These are phyloP conservation scores for Pythium rhizo-oryzae DNA, from an alignment of 352 stramenopile genomes.

Conservation along the genomic window DNA sequence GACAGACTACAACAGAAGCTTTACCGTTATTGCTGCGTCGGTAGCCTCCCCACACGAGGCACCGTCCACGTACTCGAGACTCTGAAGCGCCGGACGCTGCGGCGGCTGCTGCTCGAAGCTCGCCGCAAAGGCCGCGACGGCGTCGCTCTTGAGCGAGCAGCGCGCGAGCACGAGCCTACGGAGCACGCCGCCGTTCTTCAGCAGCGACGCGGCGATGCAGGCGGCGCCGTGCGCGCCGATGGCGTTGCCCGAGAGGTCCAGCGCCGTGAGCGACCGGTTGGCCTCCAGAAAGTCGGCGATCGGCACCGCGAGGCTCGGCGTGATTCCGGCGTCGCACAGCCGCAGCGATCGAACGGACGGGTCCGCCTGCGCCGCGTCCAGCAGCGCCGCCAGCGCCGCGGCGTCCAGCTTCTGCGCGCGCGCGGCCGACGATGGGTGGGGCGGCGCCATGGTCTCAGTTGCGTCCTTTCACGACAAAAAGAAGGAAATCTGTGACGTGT, in stretches of 20 bases:
- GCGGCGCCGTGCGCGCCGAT: constrained; percentile 40
- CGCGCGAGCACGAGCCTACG: constrained; percentile 31
- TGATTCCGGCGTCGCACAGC: constrained; percentile 36
- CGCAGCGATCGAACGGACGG: constrained; percentile 21
- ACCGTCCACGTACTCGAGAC: not conserved
- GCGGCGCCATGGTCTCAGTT: not conserved
- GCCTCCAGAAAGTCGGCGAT: constrained; percentile 51
- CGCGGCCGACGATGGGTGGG: too few species aligned
- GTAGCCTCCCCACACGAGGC: too few species aligned
- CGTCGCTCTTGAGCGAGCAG: constrained; percentile 37
- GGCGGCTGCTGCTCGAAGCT: constrained; percentile 26
- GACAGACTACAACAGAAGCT: constrained; percentile 30
- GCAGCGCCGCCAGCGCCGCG: constrained; percentile 26
- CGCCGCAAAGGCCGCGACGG: constrained; percentile 32
- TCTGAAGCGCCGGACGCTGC: not conserved
- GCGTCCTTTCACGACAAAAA: too few species aligned
- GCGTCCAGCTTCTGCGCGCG: constrained; percentile 47
- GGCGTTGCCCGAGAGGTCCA: constrained; percentile 44
- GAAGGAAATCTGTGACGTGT: too few species aligned
- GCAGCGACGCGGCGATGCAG: constrained; percentile 41
- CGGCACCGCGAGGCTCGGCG: constrained; percentile 44
- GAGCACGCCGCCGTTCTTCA: constrained; percentile 34
- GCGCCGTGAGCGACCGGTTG: constrained; percentile 39
- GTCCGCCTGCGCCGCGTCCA: constrained; percentile 26
- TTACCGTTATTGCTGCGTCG: too few species aligned